Conservation (phyloP, 768 basidiomycete genomes). For the Lactarius sp. region DNA sequence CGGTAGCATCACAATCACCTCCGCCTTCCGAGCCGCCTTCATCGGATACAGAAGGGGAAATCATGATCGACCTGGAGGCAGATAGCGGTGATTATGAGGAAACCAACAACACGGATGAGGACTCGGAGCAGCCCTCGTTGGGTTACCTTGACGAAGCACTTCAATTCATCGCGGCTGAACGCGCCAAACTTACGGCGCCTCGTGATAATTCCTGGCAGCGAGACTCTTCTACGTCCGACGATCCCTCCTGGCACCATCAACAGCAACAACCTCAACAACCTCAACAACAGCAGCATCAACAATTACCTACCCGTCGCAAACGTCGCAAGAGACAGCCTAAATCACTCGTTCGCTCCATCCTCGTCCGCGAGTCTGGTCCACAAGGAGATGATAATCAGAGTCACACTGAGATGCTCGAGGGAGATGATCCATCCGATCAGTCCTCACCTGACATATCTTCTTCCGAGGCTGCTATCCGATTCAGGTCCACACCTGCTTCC, state of each 20-base stretch:
- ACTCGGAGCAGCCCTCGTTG: slow-evolving; percentile 52
- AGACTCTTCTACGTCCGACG: slow-evolving; percentile 25
- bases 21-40: slow-evolving; percentile 27
- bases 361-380: slow-evolving; percentile 8
- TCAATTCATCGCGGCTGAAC: slow-evolving; percentile 69
- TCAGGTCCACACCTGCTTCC: slow-evolving; percentile 32
- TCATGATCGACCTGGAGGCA: slow-evolving; percentile 22
- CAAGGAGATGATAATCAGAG: slow-evolving; percentile 14
- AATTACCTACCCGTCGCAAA: slow-evolving; percentile 32
- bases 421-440: slow-evolving; percentile 28
- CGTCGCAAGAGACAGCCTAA: slow-evolving; percentile 32
- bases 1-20: slow-evolving; percentile 19
- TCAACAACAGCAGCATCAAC: neutral
- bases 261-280: neutral
- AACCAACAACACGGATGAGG: slow-evolving; percentile 30
- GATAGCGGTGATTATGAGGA: slow-evolving; percentile 25
- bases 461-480: slow-evolving; percentile 27
- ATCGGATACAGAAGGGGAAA: slow-evolving; percentile 29
- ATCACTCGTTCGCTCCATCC: slow-evolving; percentile 18
- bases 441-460: slow-evolving; percentile 30
- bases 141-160: slow-evolving; percentile 71
- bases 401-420: slow-evolving; percentile 23
- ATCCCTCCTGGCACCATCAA: slow-evolving; percentile 6
- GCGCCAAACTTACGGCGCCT: slow-evolving; percentile 50
- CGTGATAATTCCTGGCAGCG: slow-evolving; percentile 26